Base-by-base conservation (phyloP, 768 basidiomycete species). In the Tylopilus vinaceipallidus region DNA sequence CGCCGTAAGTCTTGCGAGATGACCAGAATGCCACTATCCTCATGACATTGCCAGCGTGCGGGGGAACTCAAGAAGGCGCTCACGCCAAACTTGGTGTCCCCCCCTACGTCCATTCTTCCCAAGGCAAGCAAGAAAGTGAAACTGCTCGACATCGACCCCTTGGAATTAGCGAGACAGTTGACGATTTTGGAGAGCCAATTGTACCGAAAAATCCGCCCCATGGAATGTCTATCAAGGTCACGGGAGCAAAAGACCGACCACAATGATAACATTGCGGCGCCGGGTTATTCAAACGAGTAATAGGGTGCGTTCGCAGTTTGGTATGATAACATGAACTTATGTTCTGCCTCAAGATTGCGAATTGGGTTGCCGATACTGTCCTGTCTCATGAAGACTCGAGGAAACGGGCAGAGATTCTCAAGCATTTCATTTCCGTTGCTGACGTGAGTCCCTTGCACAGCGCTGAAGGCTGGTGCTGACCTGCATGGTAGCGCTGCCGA, bases 321-420 rank as follows among this genome's bases (percentile, higher is more conserved):
- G 17, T 29, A 20, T n/a, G 10, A 20, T 17, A 20, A 17, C 40
- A 14, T 6, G 33, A 24, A 19, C 50, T 61, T 3, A 63, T 19
- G 12, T 20, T 6, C n/a, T 26, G 14, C 27, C 2, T 29, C 9
- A 37, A 94, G 93, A 88, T 95, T 64, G 92, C 94, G 7, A 83
- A 88, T 57, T 97, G 93, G 93, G 92, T 97, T 11, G 88, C 88
- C 2, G 87, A 92, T 55, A 77, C 84, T 3, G 81, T 97, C n/a
- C 77, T 95, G 22, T 75, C 68, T 45, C 81, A 86, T 47, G 88
- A 91, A 46, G 92, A 95, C 61, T 84, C 88, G 3, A 84, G 87
- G 58, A 85, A 83, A 65, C 84, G 97, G 17, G 93, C 91, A 3
- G 67, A 71, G 13, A 69, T 88, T 39, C 81, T 99, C 45, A 98